These are phyloP conservation scores for Annona cherimola DNA, from an alignment of 164 flowering plant species.

Conservation along the genomic window DNA sequence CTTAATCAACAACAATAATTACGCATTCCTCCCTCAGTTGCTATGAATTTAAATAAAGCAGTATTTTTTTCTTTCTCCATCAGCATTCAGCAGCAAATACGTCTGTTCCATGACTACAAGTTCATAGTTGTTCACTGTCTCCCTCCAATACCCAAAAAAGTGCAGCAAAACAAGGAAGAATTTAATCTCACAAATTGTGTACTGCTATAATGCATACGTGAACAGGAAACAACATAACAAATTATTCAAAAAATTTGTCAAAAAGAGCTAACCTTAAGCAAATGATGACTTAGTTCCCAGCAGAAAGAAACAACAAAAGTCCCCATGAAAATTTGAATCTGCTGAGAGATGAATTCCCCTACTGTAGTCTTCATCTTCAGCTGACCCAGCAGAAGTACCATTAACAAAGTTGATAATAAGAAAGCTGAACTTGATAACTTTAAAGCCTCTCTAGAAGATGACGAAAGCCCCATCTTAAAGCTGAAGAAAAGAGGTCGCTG, in stretches of 20 bases:
- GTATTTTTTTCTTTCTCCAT: too few relatives aligned
- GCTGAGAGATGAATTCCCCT: constrained; percentile 38
- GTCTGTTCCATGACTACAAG: too few relatives aligned
- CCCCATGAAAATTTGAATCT: constrained; percentile 46
- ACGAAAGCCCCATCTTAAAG: constrained; percentile 80
- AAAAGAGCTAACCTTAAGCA: constrained; percentile 63
- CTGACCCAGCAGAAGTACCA: constrained; percentile 37
- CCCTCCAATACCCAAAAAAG: too few relatives aligned
- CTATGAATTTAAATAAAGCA: too few relatives aligned
- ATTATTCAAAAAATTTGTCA: background rate
- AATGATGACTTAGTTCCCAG: constrained; percentile 79
- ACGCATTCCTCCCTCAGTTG: background rate
- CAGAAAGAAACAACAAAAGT: constrained; percentile 52
- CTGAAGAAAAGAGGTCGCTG: constrained; percentile 92
- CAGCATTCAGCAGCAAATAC: too few relatives aligned
- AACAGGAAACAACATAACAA: background rate
- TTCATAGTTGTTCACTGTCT: too few relatives aligned
- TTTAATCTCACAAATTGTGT: too few relatives aligned
- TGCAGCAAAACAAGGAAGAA: too few relatives aligned
- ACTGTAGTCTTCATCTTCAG: constrained; percentile 21
- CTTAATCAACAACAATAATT: too few relatives aligned
- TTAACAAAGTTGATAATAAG: constrained; percentile 37
- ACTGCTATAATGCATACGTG: background rate
- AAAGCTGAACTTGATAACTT: constrained; percentile 52
- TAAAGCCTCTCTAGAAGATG: constrained; percentile 44